Evolutionary conservation across 129 eudicot genomes (phyloP), one percentile per base, ranked within the genome.

Genomic region (Flaveria linearis): DNA sequence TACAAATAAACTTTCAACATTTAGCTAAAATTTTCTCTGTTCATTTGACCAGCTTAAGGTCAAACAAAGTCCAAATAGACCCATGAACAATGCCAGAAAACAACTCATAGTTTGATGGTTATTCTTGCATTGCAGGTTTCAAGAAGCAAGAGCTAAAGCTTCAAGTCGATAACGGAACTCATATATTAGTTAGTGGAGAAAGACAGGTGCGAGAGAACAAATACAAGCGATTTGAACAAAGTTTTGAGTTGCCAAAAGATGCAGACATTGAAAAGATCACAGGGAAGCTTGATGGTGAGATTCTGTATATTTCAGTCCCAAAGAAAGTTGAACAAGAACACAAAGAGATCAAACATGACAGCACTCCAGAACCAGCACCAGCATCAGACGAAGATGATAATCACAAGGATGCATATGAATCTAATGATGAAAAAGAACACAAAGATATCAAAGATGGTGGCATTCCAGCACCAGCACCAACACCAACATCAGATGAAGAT

Each of bases 101-200:
- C 18, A 62, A 30, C 28, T 30, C 68, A 28, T 62, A 28, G 41
- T 28, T 62, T 28, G 68, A 62, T 62, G 68, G 68, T 62, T 28
- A 61, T 26, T 30, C 22, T 66, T 66, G 53, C 58, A 56, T 65
- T 73, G 46, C 73, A 88, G 94, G 85, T 39, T 91, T 88, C 80
- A 87, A 81, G 72, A 80, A 42, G 71, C 76, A 79, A 1, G 82
- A 88, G 36, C 71, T 88, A 74, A 86, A 79, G 78, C 86, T 91
- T 75, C 82, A 86, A 77, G 75, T 85, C 16, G 87, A 88, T 46
- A 67, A 84, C 45, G 72, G 70, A 51, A 85, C 85, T 25, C 87
- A 76, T 56, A 73, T 91, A 17, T 71, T 86, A 1, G 87, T 86
- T 39, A 87, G 88, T 30, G 97, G 97, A 75, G 86, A 86, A 51